phyloP scores from a whole-genome alignment of 441 rosid genomes.

The Mallotus repandus region DNA sequence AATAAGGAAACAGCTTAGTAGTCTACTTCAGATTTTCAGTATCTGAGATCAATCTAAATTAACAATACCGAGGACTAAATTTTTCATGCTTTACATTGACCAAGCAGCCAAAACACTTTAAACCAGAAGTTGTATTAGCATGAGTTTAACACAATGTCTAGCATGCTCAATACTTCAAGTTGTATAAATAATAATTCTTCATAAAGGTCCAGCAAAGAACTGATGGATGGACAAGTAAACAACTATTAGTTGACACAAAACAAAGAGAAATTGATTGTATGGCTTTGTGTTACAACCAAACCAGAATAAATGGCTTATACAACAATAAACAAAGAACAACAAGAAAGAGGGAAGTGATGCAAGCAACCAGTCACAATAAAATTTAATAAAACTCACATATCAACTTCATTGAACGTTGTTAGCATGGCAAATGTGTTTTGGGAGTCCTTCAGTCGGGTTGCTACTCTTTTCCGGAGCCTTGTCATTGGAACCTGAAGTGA shows the following conservation, averaged over 20 bases:
- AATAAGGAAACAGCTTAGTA: neutral
- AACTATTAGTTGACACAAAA: neutral
- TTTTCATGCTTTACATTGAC: neutral
- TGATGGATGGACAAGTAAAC: neutral
- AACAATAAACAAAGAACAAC: neutral
- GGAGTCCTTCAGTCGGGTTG: slow-evolving; percentile 84
- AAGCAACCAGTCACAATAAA: neutral
- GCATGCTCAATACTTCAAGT: neutral
- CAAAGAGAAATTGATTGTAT: neutral
- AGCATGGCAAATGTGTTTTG: slow-evolving; percentile 93
- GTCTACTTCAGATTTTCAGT: neutral
- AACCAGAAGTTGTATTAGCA: neutral
- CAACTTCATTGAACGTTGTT: slow-evolving; percentile 98
- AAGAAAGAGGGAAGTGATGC: neutral
- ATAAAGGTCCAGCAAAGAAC: neutral
- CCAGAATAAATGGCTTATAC: neutral
- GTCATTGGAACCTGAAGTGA: slow-evolving; percentile 92
- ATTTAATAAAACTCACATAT: slow-evolving; percentile 61
- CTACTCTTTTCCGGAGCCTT: slow-evolving; percentile 91
- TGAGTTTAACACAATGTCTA: neutral
- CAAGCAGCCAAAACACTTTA: neutral
- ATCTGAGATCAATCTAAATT: neutral
- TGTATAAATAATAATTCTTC: neutral
- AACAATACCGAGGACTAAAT: neutral
- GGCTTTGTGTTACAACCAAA: neutral